Conservation (phyloP, 495 filamentous ascomycete species). For the Parachaetomium inaequale region DNA sequence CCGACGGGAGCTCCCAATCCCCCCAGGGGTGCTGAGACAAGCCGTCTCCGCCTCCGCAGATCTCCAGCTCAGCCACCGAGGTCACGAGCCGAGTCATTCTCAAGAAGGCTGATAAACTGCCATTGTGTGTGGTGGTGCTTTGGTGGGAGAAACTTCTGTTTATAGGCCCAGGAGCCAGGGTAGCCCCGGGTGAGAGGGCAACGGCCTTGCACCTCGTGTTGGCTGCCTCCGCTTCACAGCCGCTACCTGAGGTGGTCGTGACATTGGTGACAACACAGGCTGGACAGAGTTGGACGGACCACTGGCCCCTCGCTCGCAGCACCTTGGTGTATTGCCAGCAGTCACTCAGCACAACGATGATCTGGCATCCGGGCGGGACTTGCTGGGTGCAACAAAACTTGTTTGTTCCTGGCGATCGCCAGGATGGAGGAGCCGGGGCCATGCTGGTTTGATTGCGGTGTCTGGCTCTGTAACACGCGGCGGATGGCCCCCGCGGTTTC, state of each 20-base stretch:
- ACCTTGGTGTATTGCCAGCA: too few species aligned
- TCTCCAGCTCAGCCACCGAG: neutral
- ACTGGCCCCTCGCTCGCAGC: neutral
- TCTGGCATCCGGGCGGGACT: neutral
- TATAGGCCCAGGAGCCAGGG: too few species aligned
- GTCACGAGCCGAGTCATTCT: neutral
- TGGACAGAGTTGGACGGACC: neutral
- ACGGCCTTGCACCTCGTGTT: neutral
- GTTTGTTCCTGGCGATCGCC: conserved; percentile 1
- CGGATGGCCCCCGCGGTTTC: conserved; percentile 2
- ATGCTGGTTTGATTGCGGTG: conserved; percentile 1
- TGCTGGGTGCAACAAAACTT: neutral
- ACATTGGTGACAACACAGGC: too few species aligned
- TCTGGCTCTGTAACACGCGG: neutral
- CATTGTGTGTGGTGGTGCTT: too few species aligned
- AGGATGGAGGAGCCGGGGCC: neutral
- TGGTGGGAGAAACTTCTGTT: neutral
- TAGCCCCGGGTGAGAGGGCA: too few species aligned
- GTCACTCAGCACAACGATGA: neutral
- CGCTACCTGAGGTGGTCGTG: neutral
- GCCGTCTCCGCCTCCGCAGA: neutral
- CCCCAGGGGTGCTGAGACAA: conserved; percentile 5
- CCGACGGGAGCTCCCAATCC: neutral
- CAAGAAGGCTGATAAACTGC: neutral
- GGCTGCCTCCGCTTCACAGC: neutral